Evolutionary conservation across 164 flowering plant species (phyloP), one percentile per base, ranked within the genome.

Genomic region (Vitis riparia): DNA sequence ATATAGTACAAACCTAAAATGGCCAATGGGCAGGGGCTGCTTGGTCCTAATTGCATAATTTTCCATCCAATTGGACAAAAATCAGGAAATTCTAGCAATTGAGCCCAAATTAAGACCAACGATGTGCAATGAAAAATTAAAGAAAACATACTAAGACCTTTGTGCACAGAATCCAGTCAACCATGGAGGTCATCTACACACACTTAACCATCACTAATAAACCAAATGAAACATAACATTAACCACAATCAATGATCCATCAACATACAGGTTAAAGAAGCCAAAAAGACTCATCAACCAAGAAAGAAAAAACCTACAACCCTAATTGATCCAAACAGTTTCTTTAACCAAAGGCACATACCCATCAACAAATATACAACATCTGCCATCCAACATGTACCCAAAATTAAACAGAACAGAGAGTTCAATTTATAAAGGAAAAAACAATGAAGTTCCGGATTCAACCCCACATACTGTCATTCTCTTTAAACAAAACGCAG

Each of bases 201-300:
- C 44, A 37, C 44, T 0, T 37, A 37, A 37, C 44, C 44, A 37
- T 37, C 44, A 23, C 27, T 23, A 23, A 23, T 1, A 23, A 23
- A 23, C 27, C 27, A 37, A 37, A 37, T 37, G 44, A 37, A 37
- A 37, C 44, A 37, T 37, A 37, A 37, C 5, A 37, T 37, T 6
- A 37, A 37, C 6, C 5, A 37, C 44, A 37, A 37, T 37, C 44
- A 37, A 37, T 37, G 44, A 6, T 37, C 44, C 44, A 37, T 37
- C 44, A 2, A 37, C 44, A 37, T 37, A 37, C 44, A 37, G 44
- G 44, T 3, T 37, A 37, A 37, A 37, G 44, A 61, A 61, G 3
- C 59, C 48, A 53, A 2, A 51, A 66, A 29, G 49, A 66, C 27
- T 49, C 58, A 53, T 52, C 19, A 61, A 61, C 44, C 15, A 61